Conservation (phyloP, 1,284 basidiomycete species). For the Trichosporon faecale region DNA sequence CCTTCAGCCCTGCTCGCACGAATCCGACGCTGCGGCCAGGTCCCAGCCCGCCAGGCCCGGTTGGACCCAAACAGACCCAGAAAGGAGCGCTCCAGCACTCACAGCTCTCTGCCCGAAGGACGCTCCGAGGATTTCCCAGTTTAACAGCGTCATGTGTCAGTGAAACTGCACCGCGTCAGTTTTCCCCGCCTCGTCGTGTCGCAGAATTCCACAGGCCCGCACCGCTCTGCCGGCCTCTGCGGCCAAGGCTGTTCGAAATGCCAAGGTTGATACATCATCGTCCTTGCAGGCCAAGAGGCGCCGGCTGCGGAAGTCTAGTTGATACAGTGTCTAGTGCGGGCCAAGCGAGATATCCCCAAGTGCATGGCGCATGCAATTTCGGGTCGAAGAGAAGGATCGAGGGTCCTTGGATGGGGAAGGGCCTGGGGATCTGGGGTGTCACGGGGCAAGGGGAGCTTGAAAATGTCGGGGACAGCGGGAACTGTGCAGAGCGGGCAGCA, state of each 20-base stretch:
- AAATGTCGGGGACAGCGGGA: neutral
- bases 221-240: neutral
- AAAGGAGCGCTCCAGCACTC: too few species aligned
- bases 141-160: neutral
- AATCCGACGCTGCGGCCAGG: neutral
- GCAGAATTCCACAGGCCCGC: too few species aligned
- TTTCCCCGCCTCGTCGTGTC: neutral
- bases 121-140: neutral
- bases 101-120: too few species aligned
- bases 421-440: neutral
- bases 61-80: too few species aligned
- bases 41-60: neutral
- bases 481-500: neutral
- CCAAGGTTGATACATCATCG: neutral
- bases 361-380: neutral
- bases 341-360: neutral
- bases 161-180: neutral
- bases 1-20: neutral
- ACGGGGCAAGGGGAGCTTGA: neutral
- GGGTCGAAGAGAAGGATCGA: neutral
- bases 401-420: too few species aligned
- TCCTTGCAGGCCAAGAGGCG: neutral
- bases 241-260: neutral
- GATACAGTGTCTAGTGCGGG: neutral
- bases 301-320: neutral